Evolutionary conservation across 2,329 filamentous ascomycete genomes (phyloP), one percentile per base, ranked within the genome.

Genomic region (Akanthomyces dipterigenus): DNA sequence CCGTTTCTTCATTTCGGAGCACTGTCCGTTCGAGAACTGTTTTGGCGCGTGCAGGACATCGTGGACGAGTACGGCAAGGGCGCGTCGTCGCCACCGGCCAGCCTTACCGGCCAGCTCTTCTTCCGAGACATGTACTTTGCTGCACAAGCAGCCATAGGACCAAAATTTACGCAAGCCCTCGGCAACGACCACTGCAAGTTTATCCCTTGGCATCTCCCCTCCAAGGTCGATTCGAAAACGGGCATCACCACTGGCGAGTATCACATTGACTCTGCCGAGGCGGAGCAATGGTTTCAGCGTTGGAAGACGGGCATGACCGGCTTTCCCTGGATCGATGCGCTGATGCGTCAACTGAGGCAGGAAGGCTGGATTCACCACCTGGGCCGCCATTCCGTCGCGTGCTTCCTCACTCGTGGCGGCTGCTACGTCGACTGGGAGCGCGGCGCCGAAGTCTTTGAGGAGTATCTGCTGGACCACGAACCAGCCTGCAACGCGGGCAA

Each of bases 51-150:
- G 0, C 81, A 86, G 68, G 84, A 86, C 28, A 79, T 88, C 1
- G 79, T 89, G 2, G 75, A 82, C 5, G 75, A 76, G 12, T 85
- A 84, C 67, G 81, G 82, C 38, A 78, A 79, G 38, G 78, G 78
- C 2, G 82, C 82, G 3, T 87, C 84, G 8, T 76, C 78, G 28
- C 85, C 87, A 0, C 89, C 89, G 0, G 84, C 84, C n/a, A 89
- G 84, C 63, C 72, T 93, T 18, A 86, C 82, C 0, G 89, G 89
- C 3, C 89, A 93, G 67, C 73, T 93, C 1, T 77, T 91, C 12
- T 93, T 93, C 71, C 81, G 89, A 18, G 89, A 93, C 70, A 93
- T 93, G 89, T 93, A 92, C 72, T 92, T 93, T 67, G 88, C 83
- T 16, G 88, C 89, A 0, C 88, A 93, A 70, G 88, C 88, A 1